phyloP scores from a whole-genome alignment of 75 land plant species.

The Cryptomeria japonica region DNA sequence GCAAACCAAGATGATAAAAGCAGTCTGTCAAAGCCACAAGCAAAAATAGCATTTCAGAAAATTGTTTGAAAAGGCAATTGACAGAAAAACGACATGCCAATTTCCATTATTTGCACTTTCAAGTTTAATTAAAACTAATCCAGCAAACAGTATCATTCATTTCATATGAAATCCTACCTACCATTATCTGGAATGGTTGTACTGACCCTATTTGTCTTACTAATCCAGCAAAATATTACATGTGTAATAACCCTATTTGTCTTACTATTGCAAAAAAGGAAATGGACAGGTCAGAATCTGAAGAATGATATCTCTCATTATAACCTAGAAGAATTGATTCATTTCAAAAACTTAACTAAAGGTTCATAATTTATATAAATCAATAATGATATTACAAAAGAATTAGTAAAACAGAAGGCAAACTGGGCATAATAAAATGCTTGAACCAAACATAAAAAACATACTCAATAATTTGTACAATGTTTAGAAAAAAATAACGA shows the following conservation, averaged over 20 bases:
- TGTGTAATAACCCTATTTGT: neutral
- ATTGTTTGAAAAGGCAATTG: neutral
- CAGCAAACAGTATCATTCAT: neutral
- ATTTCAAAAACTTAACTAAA: no score
- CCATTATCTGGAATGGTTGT: neutral
- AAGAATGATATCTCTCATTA: neutral
- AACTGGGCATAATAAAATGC: neutral
- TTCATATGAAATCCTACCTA: neutral
- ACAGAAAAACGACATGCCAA: neutral
- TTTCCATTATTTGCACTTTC: neutral
- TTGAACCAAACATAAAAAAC: neutral
- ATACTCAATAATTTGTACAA: no score
- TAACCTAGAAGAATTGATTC: neutral
- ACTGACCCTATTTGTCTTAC: neutral
- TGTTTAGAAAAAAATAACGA: neutral
- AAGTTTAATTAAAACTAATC: neutral
- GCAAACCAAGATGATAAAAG: slow-evolving; percentile 71
- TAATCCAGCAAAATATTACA: no score
- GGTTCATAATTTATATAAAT: neutral
- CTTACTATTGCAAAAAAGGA: neutral
- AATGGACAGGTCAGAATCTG: neutral
- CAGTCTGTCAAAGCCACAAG: slow-evolving; percentile 48
- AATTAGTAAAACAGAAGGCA: neutral
- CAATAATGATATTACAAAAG: neutral
- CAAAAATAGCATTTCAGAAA: neutral